Evolutionary conservation across 2,329 filamentous ascomycete genomes (phyloP).

Genomic region (Incumbomyces lentus): DNA sequence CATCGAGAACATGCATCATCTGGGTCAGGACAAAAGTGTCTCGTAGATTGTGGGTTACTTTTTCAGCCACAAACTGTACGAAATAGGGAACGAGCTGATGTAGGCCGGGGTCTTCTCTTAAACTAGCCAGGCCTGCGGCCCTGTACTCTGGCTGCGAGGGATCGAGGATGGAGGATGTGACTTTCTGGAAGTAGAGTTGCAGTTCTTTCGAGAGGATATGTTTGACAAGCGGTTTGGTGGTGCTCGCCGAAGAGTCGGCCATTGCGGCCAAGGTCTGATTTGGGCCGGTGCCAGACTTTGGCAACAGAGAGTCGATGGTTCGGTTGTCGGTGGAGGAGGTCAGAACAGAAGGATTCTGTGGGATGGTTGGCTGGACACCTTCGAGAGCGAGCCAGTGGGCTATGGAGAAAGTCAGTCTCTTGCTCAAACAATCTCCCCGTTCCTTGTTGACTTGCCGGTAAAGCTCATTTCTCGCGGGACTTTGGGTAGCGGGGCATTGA

Average conservation of each 20-base stretch:
- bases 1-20: slow-evolving; percentile 82
- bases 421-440: not conserved
- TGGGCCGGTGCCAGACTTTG: slow-evolving; percentile 73
- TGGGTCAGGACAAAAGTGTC: slow-evolving; percentile 79
- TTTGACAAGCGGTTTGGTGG: slow-evolving; percentile 84
- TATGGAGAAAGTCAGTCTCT: slow-evolving; percentile 26
- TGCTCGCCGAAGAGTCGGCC: slow-evolving; percentile 61
- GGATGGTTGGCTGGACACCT: slow-evolving; percentile 91
- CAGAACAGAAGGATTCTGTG: slow-evolving; percentile 62
- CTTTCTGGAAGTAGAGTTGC: slow-evolving; percentile 93
- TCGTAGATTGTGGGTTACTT: slow-evolving; percentile 80
- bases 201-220: slow-evolving; percentile 94
- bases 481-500: slow-evolving; percentile 90
- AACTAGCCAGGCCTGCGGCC: slow-evolving; percentile 71
- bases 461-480: slow-evolving; percentile 88
- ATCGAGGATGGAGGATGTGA: slow-evolving; percentile 78
- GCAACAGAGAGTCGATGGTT: slow-evolving; percentile 65
- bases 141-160: slow-evolving; percentile 79
- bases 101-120: slow-evolving; percentile 79
- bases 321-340: slow-evolving; percentile 66
- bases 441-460: slow-evolving; percentile 52
- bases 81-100: slow-evolving; percentile 97
- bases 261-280: slow-evolving; percentile 77
- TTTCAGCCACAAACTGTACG: slow-evolving; percentile 87
- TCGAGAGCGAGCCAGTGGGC: slow-evolving; percentile 97